Percentiles rank a stretch among this genome's conserved stretches.
These are phyloP conservation scores for Candida anutae DNA, from an alignment of 1,139 yeast species.

Conservation along the genomic window DNA sequence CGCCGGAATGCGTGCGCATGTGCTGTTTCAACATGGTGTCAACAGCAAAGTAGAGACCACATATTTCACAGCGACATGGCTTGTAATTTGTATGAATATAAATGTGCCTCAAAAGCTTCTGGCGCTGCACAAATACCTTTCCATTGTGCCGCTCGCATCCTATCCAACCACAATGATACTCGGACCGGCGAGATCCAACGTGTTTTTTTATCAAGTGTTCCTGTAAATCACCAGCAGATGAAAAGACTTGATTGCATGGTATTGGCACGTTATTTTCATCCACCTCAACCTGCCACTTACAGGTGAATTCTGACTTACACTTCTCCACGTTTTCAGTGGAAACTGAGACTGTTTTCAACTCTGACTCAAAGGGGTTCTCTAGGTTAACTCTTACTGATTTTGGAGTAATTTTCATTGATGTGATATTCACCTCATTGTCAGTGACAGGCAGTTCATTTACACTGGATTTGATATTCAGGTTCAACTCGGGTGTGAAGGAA, in stretches of 20 bases:
- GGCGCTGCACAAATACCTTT: conserved; percentile 69
- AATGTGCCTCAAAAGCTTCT: conserved; percentile 76
- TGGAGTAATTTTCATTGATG: conserved; percentile 29
- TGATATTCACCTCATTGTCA: conserved; percentile 16
- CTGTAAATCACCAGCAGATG: conserved; percentile 53
- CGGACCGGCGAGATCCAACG: conserved; percentile 64
- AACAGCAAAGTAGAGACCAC: conserved; percentile 65
- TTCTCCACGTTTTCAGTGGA: conserved; percentile 11
- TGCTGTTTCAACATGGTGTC: conserved; percentile 67
- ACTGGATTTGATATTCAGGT: neutral
- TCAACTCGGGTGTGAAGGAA: neutral
- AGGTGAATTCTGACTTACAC: conserved; percentile 24
- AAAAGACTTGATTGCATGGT: conserved; percentile 44
- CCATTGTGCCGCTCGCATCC: conserved; percentile 62
- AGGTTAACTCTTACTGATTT: conserved; percentile 15
- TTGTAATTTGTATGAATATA: conserved; percentile 82
- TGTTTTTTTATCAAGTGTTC: conserved; percentile 63
- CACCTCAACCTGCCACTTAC: conserved; percentile 40
- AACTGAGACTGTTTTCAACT: too few relatives aligned
- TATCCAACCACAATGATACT: conserved; percentile 69
- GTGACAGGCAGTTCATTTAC: too few relatives aligned
- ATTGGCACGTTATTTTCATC: conserved; percentile 23
- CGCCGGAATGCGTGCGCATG: conserved; percentile 83
- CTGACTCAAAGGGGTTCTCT: too few relatives aligned
- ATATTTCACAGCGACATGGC: conserved; percentile 62